Base-by-base conservation (phyloP, 371 early-diverging fungal genomes). In the Capillidium heterosporum region DNA sequence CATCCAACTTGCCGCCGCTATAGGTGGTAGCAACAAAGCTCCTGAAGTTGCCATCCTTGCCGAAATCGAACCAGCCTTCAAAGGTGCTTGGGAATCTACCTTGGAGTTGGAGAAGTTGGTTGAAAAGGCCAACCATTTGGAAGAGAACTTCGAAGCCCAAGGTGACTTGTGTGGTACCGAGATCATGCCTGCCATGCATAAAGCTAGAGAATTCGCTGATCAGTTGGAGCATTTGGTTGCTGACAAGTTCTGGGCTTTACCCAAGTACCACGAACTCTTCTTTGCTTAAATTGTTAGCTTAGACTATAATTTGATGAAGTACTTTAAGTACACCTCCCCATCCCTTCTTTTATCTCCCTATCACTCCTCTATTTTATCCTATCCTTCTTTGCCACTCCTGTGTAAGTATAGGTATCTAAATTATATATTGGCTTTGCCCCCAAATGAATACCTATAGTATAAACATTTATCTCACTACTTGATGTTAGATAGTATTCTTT, bases 251-350 rank as follows among this genome's bases (percentile, higher is more conserved):
- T 96, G 92, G 88, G 89, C 92, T 43, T 77, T 87, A 72, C 97
- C 97, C 73, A 92, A 89, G 75, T 94, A 93, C 82, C 80, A 85
- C 49, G 94, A 95, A 72, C 76, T 95, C 32, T 74, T 95, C 60
- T 87, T 92, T 35, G 35, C 35, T 35, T 35, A 35, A 35, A 35
- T 35, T n/a, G n/a, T n/a, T n/a, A n/a, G n/a, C n/a, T n/a, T n/a
- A n/a, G n/a, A n/a, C n/a, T n/a, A n/a, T n/a, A n/a, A n/a, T n/a
- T n/a, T n/a, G n/a, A n/a, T n/a, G n/a, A n/a, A n/a, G n/a, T n/a
- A n/a, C n/a, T n/a, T n/a, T n/a, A n/a, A n/a, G n/a, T n/a, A n/a
- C n/a, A n/a, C n/a, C n/a, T n/a, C n/a, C n/a, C n/a, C n/a, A n/a
- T n/a, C n/a, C n/a, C n/a, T n/a, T n/a, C n/a, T n/a, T n/a, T n/a